These are phyloP conservation scores for Thecaphora frezii DNA, from an alignment of 1,284 basidiomycete species.

Conservation along the genomic window DNA sequence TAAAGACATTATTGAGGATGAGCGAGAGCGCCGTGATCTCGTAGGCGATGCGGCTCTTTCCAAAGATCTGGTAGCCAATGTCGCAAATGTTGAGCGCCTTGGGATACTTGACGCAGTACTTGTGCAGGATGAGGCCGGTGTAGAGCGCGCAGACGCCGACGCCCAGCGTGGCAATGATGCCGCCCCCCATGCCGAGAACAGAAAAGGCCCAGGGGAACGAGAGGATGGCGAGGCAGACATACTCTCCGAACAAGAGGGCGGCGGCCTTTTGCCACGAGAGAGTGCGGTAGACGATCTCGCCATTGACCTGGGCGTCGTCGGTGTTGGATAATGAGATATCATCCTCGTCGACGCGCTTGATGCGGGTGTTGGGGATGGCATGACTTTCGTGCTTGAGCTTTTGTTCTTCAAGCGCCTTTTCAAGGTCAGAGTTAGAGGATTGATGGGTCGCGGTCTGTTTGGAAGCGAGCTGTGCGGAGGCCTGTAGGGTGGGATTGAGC, in stretches of 20 bases:
- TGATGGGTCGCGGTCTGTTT: no score
- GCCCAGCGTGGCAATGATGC: slow-evolving; percentile 44
- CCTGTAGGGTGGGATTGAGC: no score
- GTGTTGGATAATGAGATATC: slow-evolving; percentile 2
- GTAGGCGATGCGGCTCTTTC: slow-evolving; percentile 63
- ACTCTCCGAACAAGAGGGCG: slow-evolving; percentile 45
- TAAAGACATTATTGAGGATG: slow-evolving; percentile 50
- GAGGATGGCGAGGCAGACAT: slow-evolving; percentile 52
- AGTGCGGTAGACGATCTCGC: slow-evolving; percentile 38
- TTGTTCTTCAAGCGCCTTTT: no score
- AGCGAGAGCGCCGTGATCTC: slow-evolving; percentile 58
- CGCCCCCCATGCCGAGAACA: slow-evolving; percentile 51
- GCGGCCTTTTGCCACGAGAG: slow-evolving; percentile 49
- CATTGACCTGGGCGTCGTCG: slow-evolving; percentile 35
- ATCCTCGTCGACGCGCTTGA: slow-evolving; percentile 25
- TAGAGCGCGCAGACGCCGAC: slow-evolving; percentile 46
- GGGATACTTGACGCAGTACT: slow-evolving; percentile 68
- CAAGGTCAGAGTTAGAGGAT: no score
- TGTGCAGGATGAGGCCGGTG: slow-evolving; percentile 62
- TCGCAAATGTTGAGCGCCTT: slow-evolving; percentile 67
- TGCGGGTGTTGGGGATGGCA: slow-evolving; percentile 10
- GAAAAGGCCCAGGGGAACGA: slow-evolving; percentile 45
- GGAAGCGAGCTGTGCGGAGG: no score
- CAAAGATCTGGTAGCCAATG: slow-evolving; percentile 66
- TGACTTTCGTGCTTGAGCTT: slow-evolving; percentile 7